These are phyloP conservation scores for Conticribra weissflogii DNA, from an alignment of 108 stramenopile species.

Conservation along the genomic window DNA sequence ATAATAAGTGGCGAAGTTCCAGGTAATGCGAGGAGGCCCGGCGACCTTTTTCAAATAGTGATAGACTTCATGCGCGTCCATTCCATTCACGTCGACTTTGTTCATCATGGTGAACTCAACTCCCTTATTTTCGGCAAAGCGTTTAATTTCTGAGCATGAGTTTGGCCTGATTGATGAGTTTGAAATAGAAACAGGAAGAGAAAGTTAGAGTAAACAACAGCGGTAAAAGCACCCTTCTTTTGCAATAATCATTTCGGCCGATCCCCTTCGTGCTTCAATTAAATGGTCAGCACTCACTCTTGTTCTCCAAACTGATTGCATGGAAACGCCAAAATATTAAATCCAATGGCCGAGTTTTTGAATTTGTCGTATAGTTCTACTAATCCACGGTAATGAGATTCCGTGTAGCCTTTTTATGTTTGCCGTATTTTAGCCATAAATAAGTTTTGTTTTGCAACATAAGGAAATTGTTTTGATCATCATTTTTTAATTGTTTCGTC, in stretches of 20 bases:
- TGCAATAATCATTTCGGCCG: neutral
- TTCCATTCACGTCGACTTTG: slow-evolving; percentile 86
- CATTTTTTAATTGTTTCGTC: too few relatives aligned
- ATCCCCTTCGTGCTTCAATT: neutral
- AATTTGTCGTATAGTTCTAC: slow-evolving; percentile 56
- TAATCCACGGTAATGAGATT: slow-evolving; percentile 76
- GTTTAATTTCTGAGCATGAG: slow-evolving; percentile 52
- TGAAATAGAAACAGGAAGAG: neutral
- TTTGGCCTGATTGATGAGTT: slow-evolving; percentile 45
- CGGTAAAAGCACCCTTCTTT: too few relatives aligned
- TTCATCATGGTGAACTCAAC: slow-evolving; percentile 88
- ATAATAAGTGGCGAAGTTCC: slow-evolving; percentile 87
- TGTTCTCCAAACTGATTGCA: slow-evolving; percentile 90
- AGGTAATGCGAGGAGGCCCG: slow-evolving; percentile 57
- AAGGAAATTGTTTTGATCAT: neutral
- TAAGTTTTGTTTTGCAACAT: too few relatives aligned
- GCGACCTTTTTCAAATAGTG: slow-evolving; percentile 74
- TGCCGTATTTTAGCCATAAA: too few relatives aligned
- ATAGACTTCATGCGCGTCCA: slow-evolving; percentile 64
- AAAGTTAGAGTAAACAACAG: too few relatives aligned
- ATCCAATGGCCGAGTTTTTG: slow-evolving; percentile 32
- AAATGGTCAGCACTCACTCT: slow-evolving; percentile 44
- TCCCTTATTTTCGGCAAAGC: slow-evolving; percentile 69
- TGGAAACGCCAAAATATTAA: slow-evolving; percentile 74
- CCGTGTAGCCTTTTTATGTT: slow-evolving; percentile 76